A percentile compares a stretch with the other conserved stretches of the same genome.
Conservation (phyloP, 116 monocot species). For the Phalaenopsis hybrid region DNA sequence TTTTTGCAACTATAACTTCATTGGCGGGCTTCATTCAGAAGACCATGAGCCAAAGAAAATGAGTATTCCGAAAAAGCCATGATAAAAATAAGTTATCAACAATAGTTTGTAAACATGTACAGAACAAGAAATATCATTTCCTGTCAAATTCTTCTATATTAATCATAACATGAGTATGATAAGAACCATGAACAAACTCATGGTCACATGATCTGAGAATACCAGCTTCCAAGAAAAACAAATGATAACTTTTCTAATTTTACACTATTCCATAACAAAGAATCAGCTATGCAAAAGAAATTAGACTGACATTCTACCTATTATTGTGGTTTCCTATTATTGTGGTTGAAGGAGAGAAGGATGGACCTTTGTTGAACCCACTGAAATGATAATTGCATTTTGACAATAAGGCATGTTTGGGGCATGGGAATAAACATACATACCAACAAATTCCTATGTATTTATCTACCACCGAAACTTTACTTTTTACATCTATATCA, state of each 20-base stretch:
- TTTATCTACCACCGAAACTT: too few species aligned
- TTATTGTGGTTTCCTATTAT: neutral
- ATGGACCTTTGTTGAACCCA: neutral
- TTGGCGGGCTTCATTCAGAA: too few species aligned
- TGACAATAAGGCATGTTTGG: too few species aligned
- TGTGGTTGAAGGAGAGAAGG: neutral
- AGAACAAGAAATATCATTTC: neutral
- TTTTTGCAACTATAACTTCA: too few species aligned
- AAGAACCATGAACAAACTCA: neutral
- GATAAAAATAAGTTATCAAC: neutral
- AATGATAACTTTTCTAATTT: neutral
- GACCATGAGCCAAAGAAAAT: neutral
- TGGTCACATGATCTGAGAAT: neutral
- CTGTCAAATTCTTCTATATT: neutral
- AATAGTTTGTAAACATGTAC: neutral
- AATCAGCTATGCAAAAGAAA: neutral
- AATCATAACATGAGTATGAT: neutral
- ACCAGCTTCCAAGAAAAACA: neutral
- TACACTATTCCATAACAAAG: neutral
- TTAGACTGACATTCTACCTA: neutral
- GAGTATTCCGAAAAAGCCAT: neutral
- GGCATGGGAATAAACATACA: too few species aligned
- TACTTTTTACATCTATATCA: too few species aligned
- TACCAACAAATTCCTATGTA: too few species aligned
- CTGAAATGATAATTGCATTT: too few species aligned